A percentile compares a stretch with the other conserved stretches of the same genome.
Evolutionary conservation across 768 basidiomycete species (phyloP).

Genomic region (Lentinula raphanica): DNA sequence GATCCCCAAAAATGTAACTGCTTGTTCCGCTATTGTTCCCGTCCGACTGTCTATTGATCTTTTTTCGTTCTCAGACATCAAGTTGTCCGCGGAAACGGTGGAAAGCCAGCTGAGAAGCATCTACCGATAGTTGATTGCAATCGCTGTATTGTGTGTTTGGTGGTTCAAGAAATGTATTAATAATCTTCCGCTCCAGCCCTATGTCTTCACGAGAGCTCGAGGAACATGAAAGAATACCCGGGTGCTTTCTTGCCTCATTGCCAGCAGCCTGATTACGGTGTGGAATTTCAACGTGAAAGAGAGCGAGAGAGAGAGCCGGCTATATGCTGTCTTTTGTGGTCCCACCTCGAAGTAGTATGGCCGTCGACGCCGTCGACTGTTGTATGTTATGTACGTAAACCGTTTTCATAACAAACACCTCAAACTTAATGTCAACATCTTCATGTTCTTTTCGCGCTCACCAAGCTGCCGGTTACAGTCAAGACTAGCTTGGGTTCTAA

Average conservation of each 20-base stretch:
- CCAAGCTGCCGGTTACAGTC: background rate
- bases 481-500: background rate
- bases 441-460: background rate
- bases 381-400: too few species aligned
- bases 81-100: slow-evolving; percentile 68
- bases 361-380: too few species aligned
- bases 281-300: background rate
- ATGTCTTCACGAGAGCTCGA: background rate
- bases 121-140: slow-evolving; percentile 28
- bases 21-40: background rate
- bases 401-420: too few species aligned
- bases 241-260: background rate
- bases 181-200: background rate
- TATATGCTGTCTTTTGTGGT: too few species aligned
- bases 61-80: slow-evolving; percentile 57
- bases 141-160: background rate
- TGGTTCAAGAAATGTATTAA: background rate
- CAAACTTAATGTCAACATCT: background rate
- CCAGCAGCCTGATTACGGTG: background rate
- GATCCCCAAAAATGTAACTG: slow-evolving; percentile 51
- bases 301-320: background rate
- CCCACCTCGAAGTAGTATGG: too few species aligned
- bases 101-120: slow-evolving; percentile 64
- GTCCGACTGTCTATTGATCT: slow-evolving; percentile 11
- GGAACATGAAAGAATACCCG: background rate